Base-by-base conservation (phyloP, 2,329 filamentous ascomycete genomes). In the Nemania sp. region DNA sequence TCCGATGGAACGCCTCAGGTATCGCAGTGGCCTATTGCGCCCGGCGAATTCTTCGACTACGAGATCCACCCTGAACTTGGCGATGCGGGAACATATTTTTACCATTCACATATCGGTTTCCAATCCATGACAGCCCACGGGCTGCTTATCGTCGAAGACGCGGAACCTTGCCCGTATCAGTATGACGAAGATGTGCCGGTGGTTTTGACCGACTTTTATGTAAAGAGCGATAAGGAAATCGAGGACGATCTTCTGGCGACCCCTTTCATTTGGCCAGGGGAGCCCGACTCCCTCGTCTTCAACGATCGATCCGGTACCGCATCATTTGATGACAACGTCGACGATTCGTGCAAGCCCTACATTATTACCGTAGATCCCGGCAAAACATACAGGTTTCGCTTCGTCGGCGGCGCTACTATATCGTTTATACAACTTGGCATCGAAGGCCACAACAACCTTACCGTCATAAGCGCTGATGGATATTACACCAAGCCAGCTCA, bases 101-200 rank as follows among this genome's bases (percentile, higher is more conserved):
- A 88, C 62, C 85, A 88, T 64, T 86, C 84, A 0, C 86, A 88
- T 56, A 75, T 88, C 14, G 83, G 77, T 0, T 81, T 87, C 53
- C 84, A 88, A 63, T 80, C 81, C 0, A 69, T 81, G 28, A 81
- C 82, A 12, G 81, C 81, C 0, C 68, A 76, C 6, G 86, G 86
- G 0, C 70, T 79, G 0, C 62, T 89, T 28, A 80, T 86, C 40
- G 77, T 89, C n/a, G 77, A 81, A 52, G 78, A 82, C 9, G 61
- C 57, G 43, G 67, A 64, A 0, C 50, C 72, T 40, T 56, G 72
- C 22, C 84, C 84, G 0, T 87, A 85, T 57, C 34, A 76, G 0
- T 88, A 86, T 59, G 82, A 88, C 50, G 84, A 81, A 2, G 86
- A 89, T 22, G 73, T 79, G 0, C 75, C 81, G 2, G 52, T 88